phyloP scores from a whole-genome alignment of 2,329 filamentous ascomycete genomes.

The Alternaria longipes region DNA sequence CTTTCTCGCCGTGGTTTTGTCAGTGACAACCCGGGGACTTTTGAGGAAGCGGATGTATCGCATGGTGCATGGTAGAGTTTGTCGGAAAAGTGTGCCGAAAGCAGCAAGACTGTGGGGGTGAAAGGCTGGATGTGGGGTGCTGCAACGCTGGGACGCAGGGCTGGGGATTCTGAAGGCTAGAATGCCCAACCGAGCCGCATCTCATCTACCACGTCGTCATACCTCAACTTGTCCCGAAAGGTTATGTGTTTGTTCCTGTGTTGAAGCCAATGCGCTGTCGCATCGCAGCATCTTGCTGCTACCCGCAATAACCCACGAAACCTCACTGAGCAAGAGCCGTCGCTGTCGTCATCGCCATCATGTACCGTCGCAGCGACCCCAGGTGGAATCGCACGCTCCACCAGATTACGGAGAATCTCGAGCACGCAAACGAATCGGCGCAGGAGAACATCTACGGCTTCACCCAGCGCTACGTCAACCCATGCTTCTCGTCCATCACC shows the following conservation, averaged over 20 bases:
- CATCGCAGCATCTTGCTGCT: slow-evolving; percentile 32
- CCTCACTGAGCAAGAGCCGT: slow-evolving; percentile 1
- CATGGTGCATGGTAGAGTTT: slow-evolving; percentile 34
- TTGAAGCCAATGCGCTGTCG: slow-evolving; percentile 39
- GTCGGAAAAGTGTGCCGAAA: slow-evolving; percentile 2
- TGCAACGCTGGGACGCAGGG: slow-evolving; percentile 8
- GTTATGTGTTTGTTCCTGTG: slow-evolving; percentile 9
- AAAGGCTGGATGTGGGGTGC: slow-evolving; percentile 26
- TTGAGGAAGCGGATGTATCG: slow-evolving; percentile 75
- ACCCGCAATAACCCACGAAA: slow-evolving; percentile 18
- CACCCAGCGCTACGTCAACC: slow-evolving; percentile 82
- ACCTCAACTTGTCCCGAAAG: slow-evolving; percentile 5
- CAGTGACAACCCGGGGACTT: slow-evolving; percentile 60
- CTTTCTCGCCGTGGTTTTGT: slow-evolving; percentile 37
- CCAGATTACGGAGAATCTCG: slow-evolving; percentile 88
- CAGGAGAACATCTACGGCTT: slow-evolving; percentile 91
- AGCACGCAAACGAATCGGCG: slow-evolving; percentile 89
- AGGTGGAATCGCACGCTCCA: slow-evolving; percentile 94
- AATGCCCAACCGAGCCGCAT: slow-evolving; percentile 16
- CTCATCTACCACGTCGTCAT: slow-evolving; percentile 17
- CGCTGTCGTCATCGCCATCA: slow-evolving; percentile 54
- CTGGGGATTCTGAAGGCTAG: slow-evolving; percentile 7
- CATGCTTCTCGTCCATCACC: slow-evolving; percentile 76
- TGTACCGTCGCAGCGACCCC: slow-evolving; percentile 76
- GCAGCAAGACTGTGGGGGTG: slow-evolving; percentile 14